These are phyloP conservation scores for Globisporangium spinosum DNA, from an alignment of 352 stramenopile genomes.

Conservation along the genomic window DNA sequence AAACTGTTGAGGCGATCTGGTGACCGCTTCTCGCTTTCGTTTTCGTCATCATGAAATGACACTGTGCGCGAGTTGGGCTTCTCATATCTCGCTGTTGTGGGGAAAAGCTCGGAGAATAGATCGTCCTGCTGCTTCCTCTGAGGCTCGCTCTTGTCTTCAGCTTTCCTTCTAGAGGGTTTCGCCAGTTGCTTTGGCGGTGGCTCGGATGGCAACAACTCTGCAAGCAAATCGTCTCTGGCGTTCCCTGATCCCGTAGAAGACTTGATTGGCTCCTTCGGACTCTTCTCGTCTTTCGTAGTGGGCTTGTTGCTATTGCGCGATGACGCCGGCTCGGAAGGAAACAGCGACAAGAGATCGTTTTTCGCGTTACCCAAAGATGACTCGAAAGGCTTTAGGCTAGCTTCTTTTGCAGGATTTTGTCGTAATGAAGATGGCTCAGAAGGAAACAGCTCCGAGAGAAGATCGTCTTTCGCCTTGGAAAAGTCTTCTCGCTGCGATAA, in stretches of 20 bases:
- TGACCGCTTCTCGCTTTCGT: slow-evolving; percentile 5
- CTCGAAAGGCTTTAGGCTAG: neutral
- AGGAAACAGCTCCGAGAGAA: slow-evolving; percentile 37
- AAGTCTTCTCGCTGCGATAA: slow-evolving; percentile 3
- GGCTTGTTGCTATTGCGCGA: neutral
- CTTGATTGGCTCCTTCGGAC: slow-evolving; percentile 3
- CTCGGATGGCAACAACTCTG: slow-evolving; percentile 13
- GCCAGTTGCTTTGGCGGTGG: neutral
- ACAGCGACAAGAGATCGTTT: slow-evolving; percentile 14
- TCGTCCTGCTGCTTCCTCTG: slow-evolving; percentile 6
- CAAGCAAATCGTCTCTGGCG: slow-evolving; percentile 13
- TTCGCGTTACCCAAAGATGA: slow-evolving; percentile 4
- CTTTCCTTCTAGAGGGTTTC: slow-evolving; percentile 6
- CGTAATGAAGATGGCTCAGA: slow-evolving; percentile 9
- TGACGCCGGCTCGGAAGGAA: neutral
- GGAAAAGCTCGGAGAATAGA: slow-evolving; percentile 26
- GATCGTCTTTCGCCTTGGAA: slow-evolving; percentile 32
- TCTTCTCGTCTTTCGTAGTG: neutral
- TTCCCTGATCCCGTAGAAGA: neutral
- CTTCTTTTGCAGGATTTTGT: slow-evolving; percentile 1
- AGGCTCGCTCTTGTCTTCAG: neutral
- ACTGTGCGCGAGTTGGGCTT: slow-evolving; percentile 3
- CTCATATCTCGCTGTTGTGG: neutral
- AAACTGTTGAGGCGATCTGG: neutral
- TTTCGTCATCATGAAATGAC: slow-evolving; percentile 9